phyloP scores from a whole-genome alignment of 2,329 filamentous ascomycete species.

The Alternaria sp. region DNA sequence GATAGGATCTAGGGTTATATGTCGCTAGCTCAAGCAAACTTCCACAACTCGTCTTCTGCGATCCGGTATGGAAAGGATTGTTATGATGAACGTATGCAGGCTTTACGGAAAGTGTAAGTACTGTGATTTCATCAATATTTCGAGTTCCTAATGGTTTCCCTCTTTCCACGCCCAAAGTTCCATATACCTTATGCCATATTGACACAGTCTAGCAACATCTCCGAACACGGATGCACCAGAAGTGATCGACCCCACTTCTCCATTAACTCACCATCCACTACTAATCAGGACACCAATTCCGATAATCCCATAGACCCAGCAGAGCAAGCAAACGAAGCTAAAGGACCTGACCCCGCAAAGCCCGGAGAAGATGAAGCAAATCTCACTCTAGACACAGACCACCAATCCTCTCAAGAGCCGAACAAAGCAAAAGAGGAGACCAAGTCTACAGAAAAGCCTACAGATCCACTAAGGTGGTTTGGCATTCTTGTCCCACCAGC shows the following conservation, averaged over 20 bases:
- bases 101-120: conserved; percentile 60
- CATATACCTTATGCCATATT: neutral
- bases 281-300: neutral
- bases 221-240: conserved; percentile 22
- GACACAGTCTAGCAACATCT: conserved; percentile 7
- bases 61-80: conserved; percentile 72
- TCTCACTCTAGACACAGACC: neutral
- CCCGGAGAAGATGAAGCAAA: conserved; percentile 4
- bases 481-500: conserved; percentile 62
- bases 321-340: neutral
- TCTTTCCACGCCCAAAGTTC: neutral
- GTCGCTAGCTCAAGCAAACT: conserved; percentile 77
- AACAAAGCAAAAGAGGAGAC: conserved; percentile 8
- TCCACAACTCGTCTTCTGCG: conserved; percentile 69
- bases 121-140: neutral
- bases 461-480: conserved; percentile 67
- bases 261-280: neutral
- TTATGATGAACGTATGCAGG: conserved; percentile 78
- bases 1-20: conserved; percentile 53
- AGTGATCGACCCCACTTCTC: conserved; percentile 16
- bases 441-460: conserved; percentile 11
- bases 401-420: neutral
- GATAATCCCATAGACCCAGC: neutral
- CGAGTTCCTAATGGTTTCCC: neutral
- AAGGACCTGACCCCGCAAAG: neutral